Base-by-base conservation (phyloP, 2,329 filamentous ascomycete genomes). In the Hyphodiscus sp. region DNA sequence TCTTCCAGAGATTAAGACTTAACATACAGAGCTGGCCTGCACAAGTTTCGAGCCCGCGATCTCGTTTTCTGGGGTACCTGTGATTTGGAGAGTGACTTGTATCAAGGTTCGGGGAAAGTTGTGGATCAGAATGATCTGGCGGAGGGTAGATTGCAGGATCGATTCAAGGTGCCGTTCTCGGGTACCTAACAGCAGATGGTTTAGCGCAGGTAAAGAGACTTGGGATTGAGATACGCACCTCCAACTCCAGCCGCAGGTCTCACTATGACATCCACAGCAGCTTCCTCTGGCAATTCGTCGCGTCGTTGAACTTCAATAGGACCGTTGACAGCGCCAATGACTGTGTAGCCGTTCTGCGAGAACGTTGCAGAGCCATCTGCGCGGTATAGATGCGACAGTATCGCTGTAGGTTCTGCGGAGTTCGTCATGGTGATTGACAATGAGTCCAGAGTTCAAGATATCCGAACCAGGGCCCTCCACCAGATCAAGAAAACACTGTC, bases 281-380 rank as follows among this genome's bases (percentile, higher is more conserved):
- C 90, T 74, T 96, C 91, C 70, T 95, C 91, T 8, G 94, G 87
- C 61, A 94, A 82, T 70, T 97, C 90, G 68, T 99, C 92, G 64
- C 89, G 83, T 65, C 91, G 82, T 63, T 85, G 83, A 16, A 92
- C 89, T 74, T 99, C 94, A 61, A 97, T 82, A 16, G 94, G 94
- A 0, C 92, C 94, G 71, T 96, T 97, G 61, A 95, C 90, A 15
- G 89, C 86, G 52, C 87, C 88, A 51, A 95, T 81, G 59, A 97
- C 80, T 45, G 85, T 86, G 71, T 91, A 95, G 47, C 90, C 88
- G 53, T 82, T 77, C 63, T 85, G 79, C 1, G 86, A 82, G 68
- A 89, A 91, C 10, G 82, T 86, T 11, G 87, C 87, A 47, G 90
- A 95, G 57, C 89, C 89, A 68, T 95, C 89, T 23, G 88, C 80